Conservation (phyloP, 805 yeast species). For the Zygotorulaspora chibaensis region DNA sequence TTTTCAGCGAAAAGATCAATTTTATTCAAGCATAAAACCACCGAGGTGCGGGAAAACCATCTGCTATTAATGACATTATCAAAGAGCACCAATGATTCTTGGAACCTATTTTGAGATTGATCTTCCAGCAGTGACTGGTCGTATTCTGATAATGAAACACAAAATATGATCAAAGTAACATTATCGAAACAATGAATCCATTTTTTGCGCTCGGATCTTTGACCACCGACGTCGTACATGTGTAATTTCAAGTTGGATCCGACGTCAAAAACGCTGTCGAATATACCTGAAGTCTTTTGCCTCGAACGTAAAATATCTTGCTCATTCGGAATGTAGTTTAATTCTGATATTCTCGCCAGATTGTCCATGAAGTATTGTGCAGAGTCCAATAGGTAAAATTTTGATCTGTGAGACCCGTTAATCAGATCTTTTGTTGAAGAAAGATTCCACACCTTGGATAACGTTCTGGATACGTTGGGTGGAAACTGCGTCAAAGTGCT, state of each 20-base stretch:
- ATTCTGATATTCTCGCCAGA: constrained; percentile 48
- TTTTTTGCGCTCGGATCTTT: constrained; percentile 89
- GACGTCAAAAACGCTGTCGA: constrained; percentile 74
- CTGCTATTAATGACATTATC: constrained; percentile 88
- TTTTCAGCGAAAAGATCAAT: constrained; percentile 88
- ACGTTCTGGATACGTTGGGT: constrained; percentile 43
- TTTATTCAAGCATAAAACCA: constrained; percentile 82
- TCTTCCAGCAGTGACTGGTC: constrained; percentile 84
- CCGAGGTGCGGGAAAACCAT: constrained; percentile 86
- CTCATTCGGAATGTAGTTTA: constrained; percentile 64
- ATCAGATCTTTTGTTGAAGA: constrained; percentile 56
- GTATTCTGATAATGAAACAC: constrained; percentile 87
- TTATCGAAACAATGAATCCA: constrained; percentile 98
- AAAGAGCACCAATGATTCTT: constrained; percentile 76
- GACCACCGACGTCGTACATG: constrained; percentile 89
- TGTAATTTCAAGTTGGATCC: constrained; percentile 57
- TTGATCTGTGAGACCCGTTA: constrained; percentile 51
- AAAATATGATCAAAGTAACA: constrained; percentile 82
- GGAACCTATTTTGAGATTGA: constrained; percentile 66
- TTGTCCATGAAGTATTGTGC: constrained; percentile 73
- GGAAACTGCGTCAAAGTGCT: constrained; percentile 40
- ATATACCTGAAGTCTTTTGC: constrained; percentile 89
- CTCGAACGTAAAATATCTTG: constrained; percentile 82
- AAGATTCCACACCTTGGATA: constrained; percentile 50
- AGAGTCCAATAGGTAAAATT: constrained; percentile 81